phyloP scores from a whole-genome alignment of 176 grass and related monocot species.

The Oryza meridionalis region DNA sequence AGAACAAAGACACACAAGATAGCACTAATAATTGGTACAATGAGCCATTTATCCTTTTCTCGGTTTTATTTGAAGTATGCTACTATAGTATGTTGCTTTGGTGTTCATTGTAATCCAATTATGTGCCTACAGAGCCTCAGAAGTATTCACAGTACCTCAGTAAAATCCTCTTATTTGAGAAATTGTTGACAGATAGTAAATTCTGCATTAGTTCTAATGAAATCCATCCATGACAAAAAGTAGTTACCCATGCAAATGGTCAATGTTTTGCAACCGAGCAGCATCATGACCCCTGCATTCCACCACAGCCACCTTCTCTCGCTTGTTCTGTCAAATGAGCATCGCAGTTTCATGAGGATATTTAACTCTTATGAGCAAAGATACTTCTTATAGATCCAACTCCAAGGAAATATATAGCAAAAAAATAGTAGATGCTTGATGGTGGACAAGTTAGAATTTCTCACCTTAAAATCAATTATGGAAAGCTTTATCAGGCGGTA shows the following conservation, averaged over 20 bases:
- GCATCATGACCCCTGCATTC: slow-evolving; percentile 97
- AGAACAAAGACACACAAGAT: neutral
- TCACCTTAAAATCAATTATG: slow-evolving; percentile 90
- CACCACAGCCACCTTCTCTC: slow-evolving; percentile 74
- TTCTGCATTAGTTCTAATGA: slow-evolving; percentile 23
- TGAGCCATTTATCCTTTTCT: neutral
- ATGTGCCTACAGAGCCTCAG: neutral
- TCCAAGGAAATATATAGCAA: slow-evolving; percentile 19
- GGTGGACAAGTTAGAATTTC: slow-evolving; percentile 21
- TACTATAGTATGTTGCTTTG: neutral
- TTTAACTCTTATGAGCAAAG: neutral
- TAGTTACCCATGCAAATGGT: slow-evolving; percentile 78
- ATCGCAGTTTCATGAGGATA: slow-evolving; percentile 20
- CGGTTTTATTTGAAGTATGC: neutral
- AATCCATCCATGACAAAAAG: slow-evolving; percentile 23
- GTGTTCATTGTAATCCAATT: neutral
- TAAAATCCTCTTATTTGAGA: neutral
- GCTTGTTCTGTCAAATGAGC: slow-evolving; percentile 66
- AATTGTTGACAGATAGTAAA: neutral
- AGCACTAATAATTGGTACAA: neutral
- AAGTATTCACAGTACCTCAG: neutral
- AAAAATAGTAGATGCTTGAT: slow-evolving; percentile 25
- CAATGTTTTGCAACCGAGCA: slow-evolving; percentile 84
- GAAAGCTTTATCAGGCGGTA: slow-evolving; percentile 92
- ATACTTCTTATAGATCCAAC: neutral